These are phyloP conservation scores for Blastobotrys parvus DNA, from an alignment of 805 yeast species.

Conservation along the genomic window DNA sequence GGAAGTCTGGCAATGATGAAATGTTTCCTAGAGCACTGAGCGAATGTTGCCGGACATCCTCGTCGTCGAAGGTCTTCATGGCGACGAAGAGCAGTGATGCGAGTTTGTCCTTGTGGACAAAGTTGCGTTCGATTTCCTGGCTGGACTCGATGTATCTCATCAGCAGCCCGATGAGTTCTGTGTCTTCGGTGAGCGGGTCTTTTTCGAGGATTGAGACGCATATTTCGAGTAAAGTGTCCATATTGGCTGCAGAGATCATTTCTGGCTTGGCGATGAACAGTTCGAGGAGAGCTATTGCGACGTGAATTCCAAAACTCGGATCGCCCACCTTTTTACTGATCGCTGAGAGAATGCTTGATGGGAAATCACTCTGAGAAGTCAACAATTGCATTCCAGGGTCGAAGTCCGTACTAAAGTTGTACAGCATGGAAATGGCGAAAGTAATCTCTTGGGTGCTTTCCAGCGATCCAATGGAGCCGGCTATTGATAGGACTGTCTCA, in stretches of 20 bases:
- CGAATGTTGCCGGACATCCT: background rate
- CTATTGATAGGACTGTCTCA: slow-evolving; percentile 3
- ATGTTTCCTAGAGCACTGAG: slow-evolving; percentile 1
- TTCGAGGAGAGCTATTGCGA: background rate
- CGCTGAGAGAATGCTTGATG: background rate
- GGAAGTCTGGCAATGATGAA: slow-evolving; percentile 2
- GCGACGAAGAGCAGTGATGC: background rate
- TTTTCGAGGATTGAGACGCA: background rate
- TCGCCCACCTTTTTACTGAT: background rate
- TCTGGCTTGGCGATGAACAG: background rate
- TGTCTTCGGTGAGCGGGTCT: background rate
- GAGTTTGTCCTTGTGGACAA: background rate
- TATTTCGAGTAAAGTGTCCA: slow-evolving; percentile 1
- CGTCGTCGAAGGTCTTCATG: background rate
- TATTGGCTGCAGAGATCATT: background rate
- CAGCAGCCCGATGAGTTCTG: background rate
- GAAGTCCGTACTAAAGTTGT: slow-evolving; percentile 12
- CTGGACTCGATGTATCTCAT: background rate
- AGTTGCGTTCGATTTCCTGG: background rate
- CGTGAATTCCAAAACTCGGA: background rate
- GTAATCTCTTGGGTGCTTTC: background rate
- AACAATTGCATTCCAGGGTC: slow-evolving; percentile 3
- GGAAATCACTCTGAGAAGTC: background rate
- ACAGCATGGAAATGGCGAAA: slow-evolving; percentile 5
- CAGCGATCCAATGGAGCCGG: background rate